Base-by-base conservation (phyloP, 1,284 basidiomycete genomes). In the Apiotrichum akiyoshidainum region DNA sequence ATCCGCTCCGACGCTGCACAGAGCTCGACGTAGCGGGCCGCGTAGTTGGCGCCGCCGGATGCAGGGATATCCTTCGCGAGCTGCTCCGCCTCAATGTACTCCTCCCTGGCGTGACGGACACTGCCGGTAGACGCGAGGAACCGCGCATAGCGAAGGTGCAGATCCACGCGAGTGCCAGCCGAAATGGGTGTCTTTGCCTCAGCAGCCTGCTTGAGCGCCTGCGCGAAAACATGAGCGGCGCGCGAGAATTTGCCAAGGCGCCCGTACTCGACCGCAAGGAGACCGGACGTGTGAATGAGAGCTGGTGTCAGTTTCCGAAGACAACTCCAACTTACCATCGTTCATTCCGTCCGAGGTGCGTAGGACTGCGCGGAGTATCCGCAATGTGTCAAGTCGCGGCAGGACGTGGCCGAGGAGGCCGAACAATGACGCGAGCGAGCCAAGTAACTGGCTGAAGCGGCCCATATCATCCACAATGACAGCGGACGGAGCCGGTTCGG, bases 261-360 rank as follows among this genome's bases (percentile, higher is more conserved):
- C 40, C 86, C 78, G 68, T 92, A 91, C 68, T 92, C 88, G 48
- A 85, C 81, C 0, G 87, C 91, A 2, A 94, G 82, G 35, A 86
- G 84, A 1, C 86, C 78, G 1, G 87, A 90, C 1, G 84, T 78
- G 1, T 78, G 74, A 11, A 90, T 79, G 66, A 86, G 89, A 7
- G 80, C 91, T 91, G 5, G 9, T 17, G 50, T 60, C 13, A 60
- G 54, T 42, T 40, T 19, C 16, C 22, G 5, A 16, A 2, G 14
- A 7, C 6, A 9, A 2, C 10, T 33, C 22, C 5, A 13, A 60
- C 64, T 49, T 34, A 71, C 71, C 66, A 35, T 73, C 70, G 6
- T 65, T 40, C 14, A 57, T 54, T 79, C 82, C 78, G 13, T 82
- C 79, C 10, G 79, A 69, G 53, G 82, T 80, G 9, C 87, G 75